phyloP scores from a whole-genome alignment of 2,329 filamentous ascomycete species.

The Apiospora phragmitis region DNA sequence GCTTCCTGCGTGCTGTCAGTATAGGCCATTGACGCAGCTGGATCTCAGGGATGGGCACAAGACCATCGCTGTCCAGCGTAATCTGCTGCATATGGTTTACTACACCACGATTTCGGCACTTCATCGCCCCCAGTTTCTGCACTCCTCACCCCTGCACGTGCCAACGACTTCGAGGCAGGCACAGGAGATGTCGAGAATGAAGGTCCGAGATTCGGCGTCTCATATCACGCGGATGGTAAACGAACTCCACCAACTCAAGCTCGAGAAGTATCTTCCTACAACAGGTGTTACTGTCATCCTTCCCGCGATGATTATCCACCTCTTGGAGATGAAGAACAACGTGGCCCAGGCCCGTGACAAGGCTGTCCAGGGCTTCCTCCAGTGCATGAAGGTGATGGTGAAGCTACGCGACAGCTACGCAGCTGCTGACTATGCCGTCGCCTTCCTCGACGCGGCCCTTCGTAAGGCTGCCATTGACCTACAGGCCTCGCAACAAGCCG shows the following conservation, averaged over 20 bases:
- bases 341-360: slow-evolving; percentile 69
- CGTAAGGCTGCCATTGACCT: slow-evolving; percentile 82
- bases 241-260: slow-evolving; percentile 68
- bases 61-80: slow-evolving; percentile 69
- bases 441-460: slow-evolving; percentile 89
- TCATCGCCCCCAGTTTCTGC: slow-evolving; percentile 87
- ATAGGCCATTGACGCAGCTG: slow-evolving; percentile 54
- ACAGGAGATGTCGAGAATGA: slow-evolving; percentile 78
- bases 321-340: slow-evolving; percentile 87
- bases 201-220: slow-evolving; percentile 79
- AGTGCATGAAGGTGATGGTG: slow-evolving; percentile 91
- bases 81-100: slow-evolving; percentile 91
- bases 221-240: slow-evolving; percentile 85
- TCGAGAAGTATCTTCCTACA: slow-evolving; percentile 81
- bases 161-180: slow-evolving; percentile 63
- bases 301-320: slow-evolving; percentile 90
- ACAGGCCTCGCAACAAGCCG: slow-evolving; percentile 36
- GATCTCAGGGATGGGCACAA: slow-evolving; percentile 62
- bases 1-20: slow-evolving; percentile 71
- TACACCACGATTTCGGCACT: slow-evolving; percentile 88
- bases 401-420: slow-evolving; percentile 86
- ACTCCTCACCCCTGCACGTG: slow-evolving; percentile 60
- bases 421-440: slow-evolving; percentile 93
- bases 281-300: slow-evolving; percentile 89
- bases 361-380: slow-evolving; percentile 79